Evolutionary conservation across 495 filamentous ascomycete species (phyloP).

Genomic region (Tuber magnatum): DNA sequence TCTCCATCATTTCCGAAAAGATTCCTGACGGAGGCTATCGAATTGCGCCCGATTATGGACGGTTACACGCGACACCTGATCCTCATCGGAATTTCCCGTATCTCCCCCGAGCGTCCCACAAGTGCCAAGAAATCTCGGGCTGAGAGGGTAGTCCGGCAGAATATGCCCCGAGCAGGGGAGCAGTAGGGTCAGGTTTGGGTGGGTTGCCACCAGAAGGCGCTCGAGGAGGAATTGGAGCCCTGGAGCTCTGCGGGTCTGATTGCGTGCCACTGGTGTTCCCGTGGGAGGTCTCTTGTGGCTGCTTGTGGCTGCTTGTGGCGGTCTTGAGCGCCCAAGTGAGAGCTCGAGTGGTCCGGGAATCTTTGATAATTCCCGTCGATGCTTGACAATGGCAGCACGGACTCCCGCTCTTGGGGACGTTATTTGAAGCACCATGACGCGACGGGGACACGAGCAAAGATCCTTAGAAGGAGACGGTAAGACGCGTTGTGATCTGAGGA

Average conservation of each 20-base stretch:
- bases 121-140: too few relatives aligned
- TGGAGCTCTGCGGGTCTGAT: neutral
- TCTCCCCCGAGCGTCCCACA: neutral
- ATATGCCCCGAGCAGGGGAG: neutral
- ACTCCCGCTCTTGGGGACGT: neutral
- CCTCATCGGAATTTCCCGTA: too few relatives aligned
- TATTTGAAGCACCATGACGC: neutral
- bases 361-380: neutral
- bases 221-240: neutral
- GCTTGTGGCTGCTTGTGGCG: too few relatives aligned
- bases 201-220: neutral
- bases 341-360: neutral
- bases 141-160: neutral
- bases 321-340: neutral
- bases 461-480: too few relatives aligned
- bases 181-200: neutral
- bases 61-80: neutral
- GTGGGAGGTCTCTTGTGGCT: too few relatives aligned
- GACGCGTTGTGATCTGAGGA: too few relatives aligned
- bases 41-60: neutral
- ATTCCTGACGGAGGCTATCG: neutral
- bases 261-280: too few relatives aligned
- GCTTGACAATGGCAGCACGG: neutral
- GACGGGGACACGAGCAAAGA: too few relatives aligned
- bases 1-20: neutral